These are phyloP conservation scores for Dipteronia sinensis DNA, from an alignment of 345 rosid genomes.

Conservation along the genomic window DNA sequence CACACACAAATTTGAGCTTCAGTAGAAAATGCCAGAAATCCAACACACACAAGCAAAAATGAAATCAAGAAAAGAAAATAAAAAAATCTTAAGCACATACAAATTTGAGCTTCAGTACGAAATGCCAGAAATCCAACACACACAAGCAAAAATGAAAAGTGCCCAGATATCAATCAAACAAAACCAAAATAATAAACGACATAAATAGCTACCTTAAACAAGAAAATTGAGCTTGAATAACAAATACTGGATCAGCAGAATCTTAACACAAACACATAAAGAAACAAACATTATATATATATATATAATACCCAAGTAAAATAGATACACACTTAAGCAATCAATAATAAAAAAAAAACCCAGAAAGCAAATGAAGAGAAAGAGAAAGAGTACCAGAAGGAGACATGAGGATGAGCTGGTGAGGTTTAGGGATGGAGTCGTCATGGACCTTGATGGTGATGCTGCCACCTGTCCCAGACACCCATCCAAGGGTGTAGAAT, in stretches of 20 bases:
- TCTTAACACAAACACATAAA: background rate
- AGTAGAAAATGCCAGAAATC: too few relatives aligned
- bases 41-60: too few relatives aligned
- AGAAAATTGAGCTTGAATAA: background rate
- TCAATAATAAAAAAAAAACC: background rate
- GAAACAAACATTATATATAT: background rate
- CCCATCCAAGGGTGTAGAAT: constrained; percentile 92
- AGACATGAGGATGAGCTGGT: constrained; percentile 89
- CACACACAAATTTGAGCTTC: too few relatives aligned
- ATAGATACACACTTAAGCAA: background rate
- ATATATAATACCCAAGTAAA: background rate
- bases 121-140: background rate
- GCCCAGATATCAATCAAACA: background rate
- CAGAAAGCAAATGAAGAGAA: background rate
- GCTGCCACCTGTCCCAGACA: constrained; percentile 93
- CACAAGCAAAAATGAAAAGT: background rate
- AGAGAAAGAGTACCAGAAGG: constrained; percentile 72
- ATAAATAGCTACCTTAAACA: background rate
- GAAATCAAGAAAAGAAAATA: background rate
- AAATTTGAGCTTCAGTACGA: background rate
- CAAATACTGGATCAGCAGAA: background rate
- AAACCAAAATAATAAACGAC: background rate
- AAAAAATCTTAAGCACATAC: background rate
- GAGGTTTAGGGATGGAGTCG: constrained; percentile 62
- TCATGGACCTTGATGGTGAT: constrained; percentile 85